These are phyloP conservation scores for Pestalotiopsis sp. DNA, from an alignment of 2,329 filamentous ascomycete genomes.

Conservation along the genomic window DNA sequence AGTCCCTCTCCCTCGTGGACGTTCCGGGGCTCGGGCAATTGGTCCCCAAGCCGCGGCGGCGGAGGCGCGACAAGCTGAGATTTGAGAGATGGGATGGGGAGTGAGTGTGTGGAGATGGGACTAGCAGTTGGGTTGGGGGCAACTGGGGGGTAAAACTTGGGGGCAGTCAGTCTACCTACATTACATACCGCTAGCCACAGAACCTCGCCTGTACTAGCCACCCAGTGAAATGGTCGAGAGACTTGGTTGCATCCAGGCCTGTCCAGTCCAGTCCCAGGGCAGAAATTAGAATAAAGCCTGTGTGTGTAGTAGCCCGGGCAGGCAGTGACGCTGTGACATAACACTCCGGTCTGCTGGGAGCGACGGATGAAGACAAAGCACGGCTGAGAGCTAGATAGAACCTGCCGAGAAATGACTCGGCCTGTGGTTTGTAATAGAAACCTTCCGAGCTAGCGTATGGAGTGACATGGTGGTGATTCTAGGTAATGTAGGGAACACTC, in stretches of 20 bases:
- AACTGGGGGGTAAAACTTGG: constrained; percentile 2
- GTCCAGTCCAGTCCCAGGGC: not conserved
- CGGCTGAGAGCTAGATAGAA: not conserved
- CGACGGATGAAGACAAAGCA: not conserved
- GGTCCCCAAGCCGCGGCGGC: constrained; percentile 9
- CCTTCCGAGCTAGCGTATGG: not conserved
- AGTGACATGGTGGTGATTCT: too few relatives aligned
- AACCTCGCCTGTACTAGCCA: not conserved
- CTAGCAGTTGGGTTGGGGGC: not conserved
- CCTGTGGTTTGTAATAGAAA: not conserved
- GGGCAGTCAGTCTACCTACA: not conserved
- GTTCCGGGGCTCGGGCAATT: constrained; percentile 7
- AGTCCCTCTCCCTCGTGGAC: constrained; percentile 3
- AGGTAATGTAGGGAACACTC: too few relatives aligned
- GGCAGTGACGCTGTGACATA: not conserved
- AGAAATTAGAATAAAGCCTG: not conserved
- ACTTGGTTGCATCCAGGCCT: not conserved
- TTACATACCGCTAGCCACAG: not conserved
- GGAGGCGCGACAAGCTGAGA: constrained; percentile 1
- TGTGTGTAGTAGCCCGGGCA: not conserved
- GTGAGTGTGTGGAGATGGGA: not conserved
- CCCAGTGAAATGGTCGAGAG: not conserved
- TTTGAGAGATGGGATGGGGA: not conserved
- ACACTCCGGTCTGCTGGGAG: not conserved
- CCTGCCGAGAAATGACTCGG: not conserved